Conservation (phyloP, 352 stramenopile species). For the Aphanomyces stellatus region DNA sequence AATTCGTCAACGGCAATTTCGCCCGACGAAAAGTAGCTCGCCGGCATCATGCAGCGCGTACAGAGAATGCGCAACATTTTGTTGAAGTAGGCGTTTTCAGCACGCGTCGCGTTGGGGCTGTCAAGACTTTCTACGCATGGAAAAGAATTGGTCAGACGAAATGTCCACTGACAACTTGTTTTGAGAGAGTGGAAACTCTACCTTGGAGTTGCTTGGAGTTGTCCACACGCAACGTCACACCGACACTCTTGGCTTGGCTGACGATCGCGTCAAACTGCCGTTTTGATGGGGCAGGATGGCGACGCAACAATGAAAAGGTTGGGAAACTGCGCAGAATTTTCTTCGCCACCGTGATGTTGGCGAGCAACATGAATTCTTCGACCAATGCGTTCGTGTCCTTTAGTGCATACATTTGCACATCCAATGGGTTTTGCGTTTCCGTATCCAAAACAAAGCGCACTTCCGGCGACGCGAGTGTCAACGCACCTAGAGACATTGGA, state of each 20-base stretch:
- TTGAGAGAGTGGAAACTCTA: not conserved
- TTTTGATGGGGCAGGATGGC: slow-evolving; percentile 91
- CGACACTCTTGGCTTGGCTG: slow-evolving; percentile 68
- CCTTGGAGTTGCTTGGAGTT: slow-evolving; percentile 70
- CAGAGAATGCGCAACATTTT: slow-evolving; percentile 96
- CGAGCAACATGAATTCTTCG: slow-evolving; percentile 99
- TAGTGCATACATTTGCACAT: slow-evolving; percentile 96
- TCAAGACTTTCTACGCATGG: slow-evolving; percentile 67
- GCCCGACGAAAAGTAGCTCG: slow-evolving; percentile 97
- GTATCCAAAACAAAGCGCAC: slow-evolving; percentile 96
- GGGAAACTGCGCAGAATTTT: slow-evolving; percentile 91
- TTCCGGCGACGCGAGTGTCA: slow-evolving; percentile 96
- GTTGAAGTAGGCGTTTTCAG: slow-evolving; percentile 95
- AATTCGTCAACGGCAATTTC: slow-evolving; percentile 94
- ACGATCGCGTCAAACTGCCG: slow-evolving; percentile 89
- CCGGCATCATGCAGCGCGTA: slow-evolving; percentile 97
- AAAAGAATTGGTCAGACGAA: no score
- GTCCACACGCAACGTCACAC: slow-evolving; percentile 69
- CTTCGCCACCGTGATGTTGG: slow-evolving; percentile 98
- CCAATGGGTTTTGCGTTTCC: slow-evolving; percentile 97
- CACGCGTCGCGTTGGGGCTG: slow-evolving; percentile 9
- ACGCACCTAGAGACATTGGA: slow-evolving; percentile 42
- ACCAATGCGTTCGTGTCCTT: slow-evolving; percentile 94
- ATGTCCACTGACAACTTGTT: not conserved
- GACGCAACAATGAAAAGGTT: slow-evolving; percentile 91